Conservation (phyloP, 805 yeast species). For the Candida sakaeoensis region DNA sequence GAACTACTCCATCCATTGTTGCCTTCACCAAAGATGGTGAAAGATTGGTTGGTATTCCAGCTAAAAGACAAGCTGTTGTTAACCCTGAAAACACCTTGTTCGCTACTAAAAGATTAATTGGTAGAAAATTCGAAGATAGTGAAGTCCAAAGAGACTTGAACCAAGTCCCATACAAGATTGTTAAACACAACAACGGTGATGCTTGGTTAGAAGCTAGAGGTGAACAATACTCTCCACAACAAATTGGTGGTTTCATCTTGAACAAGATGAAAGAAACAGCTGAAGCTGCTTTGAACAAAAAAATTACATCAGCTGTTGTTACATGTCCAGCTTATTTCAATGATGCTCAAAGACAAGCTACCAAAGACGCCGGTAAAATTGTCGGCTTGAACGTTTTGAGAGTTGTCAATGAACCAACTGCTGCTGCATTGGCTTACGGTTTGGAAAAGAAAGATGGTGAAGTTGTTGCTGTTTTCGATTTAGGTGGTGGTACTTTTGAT, state of each 20-base stretch:
- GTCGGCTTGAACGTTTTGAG: constrained; percentile 89
- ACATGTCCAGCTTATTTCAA: constrained; percentile 89
- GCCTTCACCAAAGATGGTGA: constrained; percentile 92
- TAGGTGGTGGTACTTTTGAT: constrained; percentile 99
- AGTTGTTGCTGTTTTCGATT: constrained; percentile 93
- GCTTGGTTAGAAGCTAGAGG: constrained; percentile 95
- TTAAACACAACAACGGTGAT: constrained; percentile 88
- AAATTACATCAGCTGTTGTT: constrained; percentile 84
- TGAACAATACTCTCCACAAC: constrained; percentile 87
- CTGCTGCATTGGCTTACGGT: constrained; percentile 94
- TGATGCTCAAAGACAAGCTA: constrained; percentile 90
- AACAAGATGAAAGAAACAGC: constrained; percentile 99
- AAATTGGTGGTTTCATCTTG: constrained; percentile 87
- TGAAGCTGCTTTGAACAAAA: constrained; percentile 84
- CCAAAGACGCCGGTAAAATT: constrained; percentile 96
- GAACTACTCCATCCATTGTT: constrained; percentile 89
- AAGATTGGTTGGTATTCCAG: constrained; percentile 89
- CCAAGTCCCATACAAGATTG: constrained; percentile 87
- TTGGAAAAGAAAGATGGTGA: constrained; percentile 75
- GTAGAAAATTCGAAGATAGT: constrained; percentile 82
- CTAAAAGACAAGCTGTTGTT: constrained; percentile 93
- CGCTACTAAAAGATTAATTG: constrained; percentile 93
- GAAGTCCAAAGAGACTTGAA: constrained; percentile 89
- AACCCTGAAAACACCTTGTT: constrained; percentile 92
- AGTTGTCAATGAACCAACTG: constrained; percentile 89